Conservation (phyloP, 129 eudicot species). For the Ambrosia trifida region DNA sequence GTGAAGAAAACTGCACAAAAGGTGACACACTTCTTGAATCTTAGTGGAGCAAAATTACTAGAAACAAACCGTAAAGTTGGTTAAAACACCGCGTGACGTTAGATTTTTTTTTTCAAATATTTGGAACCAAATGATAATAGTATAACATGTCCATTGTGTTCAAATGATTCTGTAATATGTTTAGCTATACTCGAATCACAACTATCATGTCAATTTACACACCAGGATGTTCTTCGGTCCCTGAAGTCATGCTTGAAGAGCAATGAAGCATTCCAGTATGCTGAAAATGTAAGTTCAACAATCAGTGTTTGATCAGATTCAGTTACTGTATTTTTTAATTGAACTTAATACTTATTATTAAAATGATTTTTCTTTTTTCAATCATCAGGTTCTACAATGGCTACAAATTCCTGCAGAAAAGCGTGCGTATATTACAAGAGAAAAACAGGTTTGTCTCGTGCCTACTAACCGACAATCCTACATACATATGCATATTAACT, state of each 20-base stretch:
- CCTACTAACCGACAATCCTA: neutral
- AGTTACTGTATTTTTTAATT: neutral
- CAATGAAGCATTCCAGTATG: constrained; percentile 78
- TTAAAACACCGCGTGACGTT: neutral
- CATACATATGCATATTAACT: neutral
- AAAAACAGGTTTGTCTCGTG: constrained; percentile 63
- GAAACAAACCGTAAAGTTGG: neutral
- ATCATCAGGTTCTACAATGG: constrained; percentile 69
- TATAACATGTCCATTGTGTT: neutral
- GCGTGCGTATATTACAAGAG: constrained; percentile 83
- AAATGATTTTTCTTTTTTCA: neutral
- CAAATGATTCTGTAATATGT: neutral
- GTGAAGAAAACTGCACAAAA: constrained; percentile 69
- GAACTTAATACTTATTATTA: neutral
- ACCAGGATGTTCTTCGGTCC: constrained; percentile 77
- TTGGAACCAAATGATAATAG: neutral
- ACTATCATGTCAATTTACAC: constrained; percentile 18
- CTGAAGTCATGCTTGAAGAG: constrained; percentile 67
- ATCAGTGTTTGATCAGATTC: neutral
- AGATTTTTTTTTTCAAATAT: neutral
- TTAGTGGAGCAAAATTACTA: constrained; percentile 2
- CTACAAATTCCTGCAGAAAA: constrained; percentile 83
- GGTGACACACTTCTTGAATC: constrained; percentile 44
- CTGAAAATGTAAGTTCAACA: constrained; percentile 64
- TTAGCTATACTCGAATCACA: constrained; percentile 7